phyloP scores from a whole-genome alignment of 805 yeast species.

The Phaffomyces thermotolerans region DNA sequence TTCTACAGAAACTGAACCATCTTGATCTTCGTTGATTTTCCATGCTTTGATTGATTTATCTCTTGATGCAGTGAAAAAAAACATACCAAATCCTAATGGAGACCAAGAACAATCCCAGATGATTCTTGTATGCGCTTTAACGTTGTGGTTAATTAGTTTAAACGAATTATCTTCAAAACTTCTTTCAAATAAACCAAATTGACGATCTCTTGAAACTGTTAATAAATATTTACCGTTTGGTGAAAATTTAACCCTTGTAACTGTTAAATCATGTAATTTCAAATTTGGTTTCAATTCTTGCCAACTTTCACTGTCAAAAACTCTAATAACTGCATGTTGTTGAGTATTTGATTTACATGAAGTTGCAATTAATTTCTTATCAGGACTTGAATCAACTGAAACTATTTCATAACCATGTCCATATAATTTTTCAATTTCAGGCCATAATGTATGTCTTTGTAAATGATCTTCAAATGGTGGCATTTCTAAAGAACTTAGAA shows the following conservation, averaged over 20 bases:
- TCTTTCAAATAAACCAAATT: constrained; percentile 67
- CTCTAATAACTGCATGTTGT: constrained; percentile 78
- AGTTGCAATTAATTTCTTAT: constrained; percentile 62
- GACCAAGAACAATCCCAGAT: constrained; percentile 95
- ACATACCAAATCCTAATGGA: constrained; percentile 37
- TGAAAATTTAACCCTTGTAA: constrained; percentile 76
- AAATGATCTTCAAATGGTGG: constrained; percentile 90
- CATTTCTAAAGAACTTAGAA: constrained; percentile 35
- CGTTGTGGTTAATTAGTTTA: constrained; percentile 32
- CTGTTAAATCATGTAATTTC: constrained; percentile 73
- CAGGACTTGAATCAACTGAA: constrained; percentile 64
- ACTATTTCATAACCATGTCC: constrained; percentile 97
- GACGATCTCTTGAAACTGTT: constrained; percentile 86
- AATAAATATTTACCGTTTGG: constrained; percentile 55
- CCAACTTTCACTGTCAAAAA: constrained; percentile 59
- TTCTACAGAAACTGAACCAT: constrained; percentile 23
- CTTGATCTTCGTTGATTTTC: constrained; percentile 31
- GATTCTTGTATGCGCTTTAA: constrained; percentile 84
- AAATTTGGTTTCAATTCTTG: constrained; percentile 51
- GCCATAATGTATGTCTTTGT: constrained; percentile 90
- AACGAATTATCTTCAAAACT: constrained; percentile 31
- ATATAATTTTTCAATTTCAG: constrained; percentile 88
- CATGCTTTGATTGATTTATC: constrained; percentile 76
- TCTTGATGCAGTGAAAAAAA: constrained; percentile 81
- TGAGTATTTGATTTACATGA: constrained; percentile 86